phyloP scores from a whole-genome alignment of 2,329 filamentous ascomycete genomes.

The Aspergillus terreus region DNA sequence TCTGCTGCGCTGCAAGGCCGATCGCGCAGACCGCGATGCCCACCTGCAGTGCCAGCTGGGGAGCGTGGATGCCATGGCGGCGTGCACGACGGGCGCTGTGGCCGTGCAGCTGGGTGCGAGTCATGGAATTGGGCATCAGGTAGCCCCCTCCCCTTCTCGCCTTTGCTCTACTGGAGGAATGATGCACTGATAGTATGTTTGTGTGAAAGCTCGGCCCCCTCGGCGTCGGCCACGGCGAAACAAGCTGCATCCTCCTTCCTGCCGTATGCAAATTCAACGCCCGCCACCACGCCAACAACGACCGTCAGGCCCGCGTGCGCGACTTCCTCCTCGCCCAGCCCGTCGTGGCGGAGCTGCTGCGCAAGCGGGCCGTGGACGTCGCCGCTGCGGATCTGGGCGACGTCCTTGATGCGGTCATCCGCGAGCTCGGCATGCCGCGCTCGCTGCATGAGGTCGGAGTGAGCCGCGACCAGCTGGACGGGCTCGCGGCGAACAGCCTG shows the following conservation, averaged over 20 bases:
- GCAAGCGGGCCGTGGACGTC: conserved; percentile 22
- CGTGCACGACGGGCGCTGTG: conserved; percentile 33
- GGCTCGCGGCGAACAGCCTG: conserved; percentile 49
- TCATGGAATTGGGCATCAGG: conserved; percentile 52
- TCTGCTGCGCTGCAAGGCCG: conserved; percentile 39
- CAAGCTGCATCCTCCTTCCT: conserved; percentile 54
- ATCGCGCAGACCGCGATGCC: conserved; percentile 38
- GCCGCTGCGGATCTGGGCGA: conserved; percentile 46
- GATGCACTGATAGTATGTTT: too few relatives aligned
- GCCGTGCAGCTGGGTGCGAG: conserved; percentile 45
- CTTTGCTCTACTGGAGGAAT: too few relatives aligned
- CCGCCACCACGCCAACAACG: conserved; percentile 38
- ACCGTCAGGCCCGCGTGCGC: conserved; percentile 40
- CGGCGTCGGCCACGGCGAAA: conserved; percentile 59
- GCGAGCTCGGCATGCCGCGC: conserved; percentile 52
- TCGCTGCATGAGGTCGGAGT: conserved; percentile 52
- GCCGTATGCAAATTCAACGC: conserved; percentile 56
- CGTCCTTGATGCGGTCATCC: conserved; percentile 50
- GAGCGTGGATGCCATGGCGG: conserved; percentile 52
- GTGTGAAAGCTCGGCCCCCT: conserved; percentile 45
- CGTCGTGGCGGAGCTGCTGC: conserved; percentile 36
- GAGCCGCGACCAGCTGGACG: conserved; percentile 45
- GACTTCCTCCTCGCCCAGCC: conserved; percentile 39
- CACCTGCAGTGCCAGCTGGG: conserved; percentile 49
- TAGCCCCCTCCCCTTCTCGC: conserved; percentile 17